phyloP scores from a whole-genome alignment of 441 rosid genomes.

The Sinapis alba region DNA sequence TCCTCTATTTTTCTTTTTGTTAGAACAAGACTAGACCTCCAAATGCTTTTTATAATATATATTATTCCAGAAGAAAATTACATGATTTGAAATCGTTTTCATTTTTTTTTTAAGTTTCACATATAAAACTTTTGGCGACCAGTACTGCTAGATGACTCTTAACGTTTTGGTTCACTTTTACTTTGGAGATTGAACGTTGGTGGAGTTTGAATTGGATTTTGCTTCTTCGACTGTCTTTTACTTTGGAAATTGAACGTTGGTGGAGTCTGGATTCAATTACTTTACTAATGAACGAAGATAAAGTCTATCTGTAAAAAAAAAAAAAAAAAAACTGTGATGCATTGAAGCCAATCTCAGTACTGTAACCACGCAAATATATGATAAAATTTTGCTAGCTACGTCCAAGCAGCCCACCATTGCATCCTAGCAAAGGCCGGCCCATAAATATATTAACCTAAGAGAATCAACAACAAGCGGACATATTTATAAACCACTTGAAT shows the following conservation, averaged over 20 bases:
- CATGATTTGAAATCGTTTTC: background rate
- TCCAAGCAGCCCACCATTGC: background rate
- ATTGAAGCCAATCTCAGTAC: background rate
- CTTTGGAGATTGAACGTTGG: slow-evolving; percentile 22
- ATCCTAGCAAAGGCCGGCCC: background rate
- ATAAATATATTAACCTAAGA: background rate
- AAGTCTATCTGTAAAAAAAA: background rate
- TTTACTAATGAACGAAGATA: background rate
- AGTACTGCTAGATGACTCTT: background rate
- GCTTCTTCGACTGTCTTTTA: background rate
- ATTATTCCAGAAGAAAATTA: slow-evolving; percentile 1
- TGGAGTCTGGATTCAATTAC: background rate
- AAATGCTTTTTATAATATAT: background rate
- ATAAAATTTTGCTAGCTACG: background rate
- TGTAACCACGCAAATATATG: background rate
- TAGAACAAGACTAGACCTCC: background rate
- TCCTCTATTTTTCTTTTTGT: background rate
- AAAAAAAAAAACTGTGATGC: background rate
- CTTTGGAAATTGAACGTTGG: slow-evolving; percentile 11
- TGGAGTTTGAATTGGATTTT: slow-evolving; percentile 15
- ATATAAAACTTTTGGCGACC: background rate
- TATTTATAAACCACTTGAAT: background rate
- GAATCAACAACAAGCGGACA: background rate
- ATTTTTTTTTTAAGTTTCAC: background rate
- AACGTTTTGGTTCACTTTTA: slow-evolving; percentile 15